A percentile compares a stretch with the other conserved stretches of the same genome.
Conservation (phyloP, 805 yeast genomes). For the Scheffersomyces ergatensis region DNA sequence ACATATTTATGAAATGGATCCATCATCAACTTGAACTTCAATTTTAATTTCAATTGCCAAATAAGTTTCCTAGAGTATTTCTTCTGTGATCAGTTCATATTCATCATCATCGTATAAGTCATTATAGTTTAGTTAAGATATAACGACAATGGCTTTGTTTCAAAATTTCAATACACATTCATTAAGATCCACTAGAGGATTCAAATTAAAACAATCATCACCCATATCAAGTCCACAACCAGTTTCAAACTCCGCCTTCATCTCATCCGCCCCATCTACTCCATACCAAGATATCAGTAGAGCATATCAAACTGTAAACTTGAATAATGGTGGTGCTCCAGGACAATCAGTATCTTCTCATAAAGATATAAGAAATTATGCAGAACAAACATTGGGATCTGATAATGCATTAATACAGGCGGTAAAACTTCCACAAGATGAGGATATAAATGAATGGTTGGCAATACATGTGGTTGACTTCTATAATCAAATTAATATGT, state of each 20-base stretch:
- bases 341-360: conserved; percentile 48
- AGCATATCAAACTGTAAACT: conserved; percentile 32
- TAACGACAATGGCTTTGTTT: conserved; percentile 39
- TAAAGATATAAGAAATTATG: conserved; percentile 78
- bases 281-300: conserved; percentile 11
- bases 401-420: conserved; percentile 90
- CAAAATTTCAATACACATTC: conserved; percentile 44
- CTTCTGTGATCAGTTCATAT: no score
- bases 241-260: conserved; percentile 30
- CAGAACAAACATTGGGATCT: conserved; percentile 93
- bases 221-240: conserved; percentile 42
- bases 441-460: conserved; percentile 88
- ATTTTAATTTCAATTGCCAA: no score
- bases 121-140: no score
- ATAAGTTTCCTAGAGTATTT: no score
- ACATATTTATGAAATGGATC: no score
- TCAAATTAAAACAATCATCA: conserved; percentile 37
- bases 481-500: conserved; percentile 93
- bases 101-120: no score
- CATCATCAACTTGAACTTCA: no score
- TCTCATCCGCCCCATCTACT: conserved; percentile 26
- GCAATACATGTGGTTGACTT: conserved; percentile 98
- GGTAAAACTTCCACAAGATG: conserved; percentile 90
- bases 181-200: conserved; percentile 41
- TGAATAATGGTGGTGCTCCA: conserved; percentile 9